phyloP scores from a whole-genome alignment of 1,139 yeast genomes.

The Debaryomyces sp. region DNA sequence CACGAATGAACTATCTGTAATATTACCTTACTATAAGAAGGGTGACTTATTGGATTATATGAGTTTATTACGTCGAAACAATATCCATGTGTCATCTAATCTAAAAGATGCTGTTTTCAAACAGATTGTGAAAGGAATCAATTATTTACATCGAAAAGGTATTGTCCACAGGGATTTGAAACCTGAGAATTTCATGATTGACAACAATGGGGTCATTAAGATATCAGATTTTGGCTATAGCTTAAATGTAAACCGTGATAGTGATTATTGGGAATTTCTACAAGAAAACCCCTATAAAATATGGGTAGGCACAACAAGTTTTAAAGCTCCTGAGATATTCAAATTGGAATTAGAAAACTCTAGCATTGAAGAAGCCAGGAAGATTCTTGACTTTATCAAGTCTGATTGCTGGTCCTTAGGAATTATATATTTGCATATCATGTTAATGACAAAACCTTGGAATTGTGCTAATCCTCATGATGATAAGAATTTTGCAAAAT shows the following conservation, averaged over 20 bases:
- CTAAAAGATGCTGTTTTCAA: slow-evolving; percentile 50
- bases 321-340: slow-evolving; percentile 58
- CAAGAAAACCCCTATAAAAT: slow-evolving; percentile 27
- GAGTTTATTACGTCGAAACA: slow-evolving; percentile 37
- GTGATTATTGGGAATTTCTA: slow-evolving; percentile 17
- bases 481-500: slow-evolving; percentile 29
- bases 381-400: slow-evolving; percentile 25
- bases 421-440: slow-evolving; percentile 49
- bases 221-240: slow-evolving; percentile 58
- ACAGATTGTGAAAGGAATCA: slow-evolving; percentile 50
- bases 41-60: slow-evolving; percentile 53
- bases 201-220: slow-evolving; percentile 45
- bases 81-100: slow-evolving; percentile 30
- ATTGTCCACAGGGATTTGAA: slow-evolving; percentile 58
- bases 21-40: slow-evolving; percentile 45
- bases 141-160: slow-evolving; percentile 42
- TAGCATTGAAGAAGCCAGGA: slow-evolving; percentile 11
- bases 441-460: slow-evolving; percentile 54
- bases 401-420: slow-evolving; percentile 59
- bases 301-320: slow-evolving; percentile 53
- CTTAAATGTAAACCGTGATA: slow-evolving; percentile 28
- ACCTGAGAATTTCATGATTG: slow-evolving; percentile 57
- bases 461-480: slow-evolving; percentile 28
- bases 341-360: slow-evolving; percentile 23
- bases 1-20: slow-evolving; percentile 25